Conservation (phyloP, 192 early-diverging fungal species). For the Rhizophagus clarus region DNA sequence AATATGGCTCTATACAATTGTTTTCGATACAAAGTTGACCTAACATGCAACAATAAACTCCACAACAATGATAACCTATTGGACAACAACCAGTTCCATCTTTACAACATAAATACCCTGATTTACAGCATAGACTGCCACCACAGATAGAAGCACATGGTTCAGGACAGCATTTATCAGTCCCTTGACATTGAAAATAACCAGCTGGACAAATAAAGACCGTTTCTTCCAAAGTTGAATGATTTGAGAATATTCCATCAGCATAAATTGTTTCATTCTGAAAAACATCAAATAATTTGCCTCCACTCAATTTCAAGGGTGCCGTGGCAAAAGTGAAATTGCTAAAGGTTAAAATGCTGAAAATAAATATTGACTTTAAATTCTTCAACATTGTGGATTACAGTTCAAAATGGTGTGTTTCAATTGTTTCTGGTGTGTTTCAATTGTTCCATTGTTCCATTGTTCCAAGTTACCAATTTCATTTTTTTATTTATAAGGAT, state of each 20-base stretch:
- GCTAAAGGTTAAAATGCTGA: slow-evolving; percentile 5
- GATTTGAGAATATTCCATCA: background rate
- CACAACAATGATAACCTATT: background rate
- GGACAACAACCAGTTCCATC: background rate
- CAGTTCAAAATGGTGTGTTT: too few relatives aligned
- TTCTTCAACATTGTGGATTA: too few relatives aligned
- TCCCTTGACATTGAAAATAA: too few relatives aligned
- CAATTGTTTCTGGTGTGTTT: too few relatives aligned
- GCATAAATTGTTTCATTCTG: background rate
- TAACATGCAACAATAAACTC: background rate
- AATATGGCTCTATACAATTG: too few relatives aligned
- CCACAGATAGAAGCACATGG: background rate
- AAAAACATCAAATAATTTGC: slow-evolving; percentile 12
- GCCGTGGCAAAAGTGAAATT: background rate
- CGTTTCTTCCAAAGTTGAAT: slow-evolving; percentile 18
- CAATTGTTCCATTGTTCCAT: too few relatives aligned
- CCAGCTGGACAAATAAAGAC: too few relatives aligned
- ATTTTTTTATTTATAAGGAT: too few relatives aligned
- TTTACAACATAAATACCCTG: background rate
- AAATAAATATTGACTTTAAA: too few relatives aligned
- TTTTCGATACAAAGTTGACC: background rate
- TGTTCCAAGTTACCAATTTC: too few relatives aligned
- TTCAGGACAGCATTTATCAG: too few relatives aligned
- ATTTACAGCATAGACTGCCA: background rate
- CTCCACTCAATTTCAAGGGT: background rate